Conservation (phyloP, 495 filamentous ascomycete species). For the Neurospora hispaniola region DNA sequence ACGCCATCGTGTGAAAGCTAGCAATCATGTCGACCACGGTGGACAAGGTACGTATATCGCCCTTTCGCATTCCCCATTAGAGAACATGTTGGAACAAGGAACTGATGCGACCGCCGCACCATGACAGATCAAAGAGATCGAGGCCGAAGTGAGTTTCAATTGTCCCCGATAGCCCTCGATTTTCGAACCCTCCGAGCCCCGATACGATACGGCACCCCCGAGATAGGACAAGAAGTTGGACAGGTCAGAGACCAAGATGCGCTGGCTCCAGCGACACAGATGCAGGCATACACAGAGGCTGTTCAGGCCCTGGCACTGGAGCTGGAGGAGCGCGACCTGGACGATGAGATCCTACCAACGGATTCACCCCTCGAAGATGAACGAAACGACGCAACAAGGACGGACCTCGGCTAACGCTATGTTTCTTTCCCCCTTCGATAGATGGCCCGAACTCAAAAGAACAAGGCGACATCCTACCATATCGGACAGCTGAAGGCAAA, state of each 20-base stretch:
- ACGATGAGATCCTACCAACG: constrained; percentile 13
- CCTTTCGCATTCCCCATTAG: neutral
- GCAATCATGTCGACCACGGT: constrained; percentile 88
- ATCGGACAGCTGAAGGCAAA: constrained; percentile 93
- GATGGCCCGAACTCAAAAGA: constrained; percentile 97
- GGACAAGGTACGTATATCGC: constrained; percentile 61
- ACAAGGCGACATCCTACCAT: constrained; percentile 88
- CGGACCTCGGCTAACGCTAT: neutral
- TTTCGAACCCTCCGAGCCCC: neutral
- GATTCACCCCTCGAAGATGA: neutral
- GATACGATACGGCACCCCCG: neutral
- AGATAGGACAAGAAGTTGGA: neutral
- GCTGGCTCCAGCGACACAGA: neutral
- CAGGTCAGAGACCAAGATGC: neutral
- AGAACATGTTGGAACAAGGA: neutral
- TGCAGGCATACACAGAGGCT: neutral
- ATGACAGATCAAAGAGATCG: constrained; percentile 88
- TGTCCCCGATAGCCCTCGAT: neutral
- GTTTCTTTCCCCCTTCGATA: constrained; percentile 17
- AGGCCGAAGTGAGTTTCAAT: constrained; percentile 61
- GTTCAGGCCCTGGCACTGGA: neutral
- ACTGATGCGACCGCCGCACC: constrained; percentile 6
- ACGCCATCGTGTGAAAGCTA: constrained; percentile 5
- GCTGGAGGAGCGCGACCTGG: neutral
- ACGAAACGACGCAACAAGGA: neutral